Percentiles rank a stretch among this genome's conserved stretches.
phyloP scores from a whole-genome alignment of 1,284 basidiomycete species.

The Ustilago nuda region DNA sequence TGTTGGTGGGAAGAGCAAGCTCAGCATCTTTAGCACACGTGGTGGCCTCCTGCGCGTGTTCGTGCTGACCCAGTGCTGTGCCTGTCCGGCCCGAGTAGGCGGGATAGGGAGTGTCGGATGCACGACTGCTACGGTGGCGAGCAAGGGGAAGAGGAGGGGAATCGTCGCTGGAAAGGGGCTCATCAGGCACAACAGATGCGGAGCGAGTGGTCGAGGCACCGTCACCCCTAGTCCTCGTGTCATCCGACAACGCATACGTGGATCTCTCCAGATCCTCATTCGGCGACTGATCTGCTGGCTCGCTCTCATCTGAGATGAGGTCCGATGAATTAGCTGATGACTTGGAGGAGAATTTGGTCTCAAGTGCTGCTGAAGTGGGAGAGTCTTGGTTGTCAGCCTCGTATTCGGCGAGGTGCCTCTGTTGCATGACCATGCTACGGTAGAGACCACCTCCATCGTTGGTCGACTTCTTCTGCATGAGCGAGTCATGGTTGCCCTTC shows the following conservation, averaged over 20 bases:
- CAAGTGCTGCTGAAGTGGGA: conserved; percentile 3
- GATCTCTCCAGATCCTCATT: conserved; percentile 8
- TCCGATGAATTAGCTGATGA: conserved; percentile 19
- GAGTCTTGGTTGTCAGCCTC: conserved; percentile 24
- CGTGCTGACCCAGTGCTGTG: conserved; percentile 29
- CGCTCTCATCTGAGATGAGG: conserved; percentile 8
- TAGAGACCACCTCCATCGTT: conserved; percentile 46
- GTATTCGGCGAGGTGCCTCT: conserved; percentile 46
- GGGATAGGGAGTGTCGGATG: conserved; percentile 29
- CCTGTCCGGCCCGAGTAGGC: conserved; percentile 28
- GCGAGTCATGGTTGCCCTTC: conserved; percentile 56
- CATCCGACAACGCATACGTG: conserved; percentile 28
- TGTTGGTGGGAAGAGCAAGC: conserved; percentile 17
- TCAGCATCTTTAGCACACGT: conserved; percentile 16
- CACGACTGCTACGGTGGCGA: conserved; percentile 37
- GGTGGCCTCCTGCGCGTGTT: conserved; percentile 38
- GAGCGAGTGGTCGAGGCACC: conserved; percentile 28
- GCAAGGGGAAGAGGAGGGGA: conserved; percentile 14
- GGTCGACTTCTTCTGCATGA: conserved; percentile 45
- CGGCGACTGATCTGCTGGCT: conserved; percentile 7
- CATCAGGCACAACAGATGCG: conserved; percentile 33
- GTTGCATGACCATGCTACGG: conserved; percentile 63
- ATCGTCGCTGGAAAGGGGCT: conserved; percentile 10
- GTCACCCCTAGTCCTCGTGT: conserved; percentile 36
- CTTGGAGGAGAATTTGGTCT: conserved; percentile 8